A percentile compares a stretch with the other conserved stretches of the same genome.
phyloP scores from a whole-genome alignment of 2,329 filamentous ascomycete species.

The Xylaria sp. region DNA sequence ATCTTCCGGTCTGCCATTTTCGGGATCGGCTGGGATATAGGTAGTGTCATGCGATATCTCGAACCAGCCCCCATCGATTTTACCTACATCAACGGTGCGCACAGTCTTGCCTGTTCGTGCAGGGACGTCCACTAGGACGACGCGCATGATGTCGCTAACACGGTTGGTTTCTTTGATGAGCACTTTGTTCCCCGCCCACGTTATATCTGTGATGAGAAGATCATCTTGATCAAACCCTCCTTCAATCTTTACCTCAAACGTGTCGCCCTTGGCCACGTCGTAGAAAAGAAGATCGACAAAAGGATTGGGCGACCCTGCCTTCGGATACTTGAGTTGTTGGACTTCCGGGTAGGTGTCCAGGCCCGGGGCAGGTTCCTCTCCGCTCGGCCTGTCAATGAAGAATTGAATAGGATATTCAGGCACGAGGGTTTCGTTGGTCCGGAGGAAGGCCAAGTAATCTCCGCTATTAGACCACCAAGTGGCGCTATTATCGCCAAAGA shows the following conservation, averaged over 20 bases:
- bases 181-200: constrained; percentile 88
- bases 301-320: constrained; percentile 93
- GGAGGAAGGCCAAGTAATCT: constrained; percentile 87
- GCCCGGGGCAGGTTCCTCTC: constrained; percentile 71
- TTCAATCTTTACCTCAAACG: constrained; percentile 81
- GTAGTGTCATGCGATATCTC: constrained; percentile 88
- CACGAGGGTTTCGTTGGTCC: constrained; percentile 92
- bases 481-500: constrained; percentile 80
- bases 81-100: constrained; percentile 79
- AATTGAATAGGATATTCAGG: constrained; percentile 94
- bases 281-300: constrained; percentile 90
- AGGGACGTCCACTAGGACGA: constrained; percentile 84
- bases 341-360: constrained; percentile 92
- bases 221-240: constrained; percentile 83
- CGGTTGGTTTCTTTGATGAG: constrained; percentile 93
- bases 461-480: constrained; percentile 97
- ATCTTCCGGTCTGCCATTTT: constrained; percentile 79
- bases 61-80: constrained; percentile 96
- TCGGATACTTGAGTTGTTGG: constrained; percentile 94
- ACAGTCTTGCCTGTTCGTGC: constrained; percentile 80
- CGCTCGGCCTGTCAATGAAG: constrained; percentile 87
- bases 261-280: constrained; percentile 78
- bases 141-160: constrained; percentile 89
- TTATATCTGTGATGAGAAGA: constrained; percentile 89
- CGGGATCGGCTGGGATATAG: constrained; percentile 85